Percentiles rank a stretch among this genome's conserved stretches.
phyloP scores from a whole-genome alignment of 2,329 filamentous ascomycete genomes.

The Epichloe gansuensis region DNA sequence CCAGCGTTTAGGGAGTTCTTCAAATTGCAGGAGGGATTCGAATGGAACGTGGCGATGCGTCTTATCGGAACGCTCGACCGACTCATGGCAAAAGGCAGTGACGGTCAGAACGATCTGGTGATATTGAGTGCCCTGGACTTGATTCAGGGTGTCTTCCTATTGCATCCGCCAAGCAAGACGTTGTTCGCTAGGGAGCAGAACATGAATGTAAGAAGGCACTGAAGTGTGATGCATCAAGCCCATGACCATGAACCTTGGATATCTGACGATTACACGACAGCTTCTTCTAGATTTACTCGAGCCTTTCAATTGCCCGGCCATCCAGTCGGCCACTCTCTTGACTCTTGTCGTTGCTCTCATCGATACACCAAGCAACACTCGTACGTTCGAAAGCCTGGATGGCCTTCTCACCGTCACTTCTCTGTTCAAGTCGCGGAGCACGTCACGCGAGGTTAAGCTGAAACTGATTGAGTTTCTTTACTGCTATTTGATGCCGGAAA shows the following conservation, averaged over 20 bases:
- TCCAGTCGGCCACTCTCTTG: slow-evolving; percentile 81
- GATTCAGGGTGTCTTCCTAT: slow-evolving; percentile 74
- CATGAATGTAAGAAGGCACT: slow-evolving; percentile 61
- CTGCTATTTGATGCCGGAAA: slow-evolving; percentile 96
- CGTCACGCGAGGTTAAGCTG: slow-evolving; percentile 79
- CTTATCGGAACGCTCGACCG: slow-evolving; percentile 78
- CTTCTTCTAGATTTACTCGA: slow-evolving; percentile 90
- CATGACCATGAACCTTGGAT: background rate
- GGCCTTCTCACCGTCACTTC: slow-evolving; percentile 85
- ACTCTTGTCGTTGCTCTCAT: slow-evolving; percentile 83
- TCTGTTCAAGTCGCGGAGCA: slow-evolving; percentile 80
- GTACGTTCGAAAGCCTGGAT: slow-evolving; percentile 84
- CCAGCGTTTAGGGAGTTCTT: slow-evolving; percentile 93
- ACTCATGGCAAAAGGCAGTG: slow-evolving; percentile 68
- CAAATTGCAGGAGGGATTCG: slow-evolving; percentile 90
- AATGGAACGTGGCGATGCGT: slow-evolving; percentile 90
- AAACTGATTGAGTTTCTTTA: slow-evolving; percentile 96
- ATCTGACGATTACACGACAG: slow-evolving; percentile 22
- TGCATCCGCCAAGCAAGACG: slow-evolving; percentile 80
- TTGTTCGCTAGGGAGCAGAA: slow-evolving; percentile 82
- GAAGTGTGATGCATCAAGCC: background rate
- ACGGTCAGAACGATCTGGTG: slow-evolving; percentile 75
- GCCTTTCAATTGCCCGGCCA: slow-evolving; percentile 78
- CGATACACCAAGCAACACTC: slow-evolving; percentile 75
- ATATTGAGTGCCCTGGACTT: slow-evolving; percentile 82